Percentiles rank a stretch among this genome's conserved stretches.
phyloP scores from a whole-genome alignment of 805 yeast species.

The Wickerhamomyces subpelliculosus region DNA sequence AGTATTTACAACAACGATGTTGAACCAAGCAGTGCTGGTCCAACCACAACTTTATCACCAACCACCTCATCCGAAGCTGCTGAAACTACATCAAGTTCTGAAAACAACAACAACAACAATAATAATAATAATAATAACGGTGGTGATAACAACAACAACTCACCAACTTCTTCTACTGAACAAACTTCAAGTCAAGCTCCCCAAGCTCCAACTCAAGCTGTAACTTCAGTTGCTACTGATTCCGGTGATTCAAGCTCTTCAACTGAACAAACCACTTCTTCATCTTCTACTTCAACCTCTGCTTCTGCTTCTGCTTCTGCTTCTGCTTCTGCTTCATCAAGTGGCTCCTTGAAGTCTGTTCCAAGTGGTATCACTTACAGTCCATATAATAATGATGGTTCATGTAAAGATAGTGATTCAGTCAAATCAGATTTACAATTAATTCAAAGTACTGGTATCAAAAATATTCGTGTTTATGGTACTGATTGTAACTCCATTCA shows the following conservation, averaged over 20 bases:
- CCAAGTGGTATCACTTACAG: slow-evolving; percentile 67
- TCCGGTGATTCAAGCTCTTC: background rate
- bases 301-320: slow-evolving; percentile 7
- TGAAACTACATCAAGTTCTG: slow-evolving; percentile 7
- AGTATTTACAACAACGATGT: slow-evolving; percentile 15
- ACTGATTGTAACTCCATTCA: slow-evolving; percentile 72
- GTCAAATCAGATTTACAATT: slow-evolving; percentile 52
- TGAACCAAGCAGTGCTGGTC: slow-evolving; percentile 8
- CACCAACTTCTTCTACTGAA: slow-evolving; percentile 21
- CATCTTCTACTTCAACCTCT: slow-evolving; percentile 15
- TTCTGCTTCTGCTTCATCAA: slow-evolving; percentile 17
- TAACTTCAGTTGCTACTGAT: slow-evolving; percentile 15
- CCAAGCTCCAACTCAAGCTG: slow-evolving; percentile 25
- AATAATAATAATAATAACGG: slow-evolving; percentile 10
- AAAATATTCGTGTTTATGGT: slow-evolving; percentile 71
- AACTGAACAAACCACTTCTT: slow-evolving; percentile 17
- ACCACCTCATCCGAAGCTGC: slow-evolving; percentile 11
- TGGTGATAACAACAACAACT: slow-evolving; percentile 12
- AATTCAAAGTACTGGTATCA: slow-evolving; percentile 57
- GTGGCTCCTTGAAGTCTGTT: slow-evolving; percentile 22
- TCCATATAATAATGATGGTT: slow-evolving; percentile 64
- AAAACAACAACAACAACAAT: slow-evolving; percentile 9
- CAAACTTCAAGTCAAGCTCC: slow-evolving; percentile 23
- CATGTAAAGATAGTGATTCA: slow-evolving; percentile 54
- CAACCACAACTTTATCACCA: slow-evolving; percentile 13